phyloP scores from a whole-genome alignment of 495 filamentous ascomycete genomes.

The Aspergillus olivimuriae region DNA sequence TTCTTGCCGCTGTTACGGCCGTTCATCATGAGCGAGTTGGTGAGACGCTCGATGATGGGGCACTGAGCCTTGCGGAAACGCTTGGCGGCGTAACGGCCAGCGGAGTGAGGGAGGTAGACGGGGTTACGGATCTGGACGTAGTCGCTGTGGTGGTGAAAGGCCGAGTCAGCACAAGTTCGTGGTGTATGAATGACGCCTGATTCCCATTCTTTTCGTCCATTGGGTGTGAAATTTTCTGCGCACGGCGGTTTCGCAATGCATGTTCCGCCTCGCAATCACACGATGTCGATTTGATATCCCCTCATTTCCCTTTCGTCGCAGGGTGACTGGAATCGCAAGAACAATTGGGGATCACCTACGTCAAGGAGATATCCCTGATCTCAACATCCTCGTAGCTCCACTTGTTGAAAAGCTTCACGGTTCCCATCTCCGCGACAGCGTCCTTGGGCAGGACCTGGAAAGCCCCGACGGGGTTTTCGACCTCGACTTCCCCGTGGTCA shows the following conservation, averaged over 20 bases:
- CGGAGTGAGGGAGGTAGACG: slow-evolving; percentile 97
- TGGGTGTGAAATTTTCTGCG: neutral
- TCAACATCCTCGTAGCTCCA: slow-evolving; percentile 99
- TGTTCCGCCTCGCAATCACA: slow-evolving; percentile 1
- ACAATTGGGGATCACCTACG: slow-evolving; percentile 59
- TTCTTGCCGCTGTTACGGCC: slow-evolving; percentile 99
- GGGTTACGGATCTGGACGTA: slow-evolving; percentile 99
- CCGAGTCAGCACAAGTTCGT: slow-evolving; percentile 39
- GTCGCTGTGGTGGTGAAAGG: slow-evolving; percentile 61
- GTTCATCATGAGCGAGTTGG: slow-evolving; percentile 99
- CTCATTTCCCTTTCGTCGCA: slow-evolving; percentile 11
- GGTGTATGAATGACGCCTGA: too few relatives aligned
- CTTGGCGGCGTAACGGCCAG: slow-evolving; percentile 97
- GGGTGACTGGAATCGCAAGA: slow-evolving; percentile 13
- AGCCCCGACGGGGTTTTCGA: slow-evolving; percentile 60
- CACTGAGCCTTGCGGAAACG: slow-evolving; percentile 99
- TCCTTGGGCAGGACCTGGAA: slow-evolving; percentile 92
- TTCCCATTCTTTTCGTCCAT: neutral
- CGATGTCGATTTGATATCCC: neutral
- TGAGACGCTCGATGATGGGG: slow-evolving; percentile 99
- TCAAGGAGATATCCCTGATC: slow-evolving; percentile 98
- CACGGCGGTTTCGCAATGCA: neutral
- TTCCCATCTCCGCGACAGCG: slow-evolving; percentile 80
- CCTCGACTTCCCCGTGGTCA: slow-evolving; percentile 92
- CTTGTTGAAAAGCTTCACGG: slow-evolving; percentile 96